phyloP scores from a whole-genome alignment of 352 stramenopile species.

The Phytophthora europaea region DNA sequence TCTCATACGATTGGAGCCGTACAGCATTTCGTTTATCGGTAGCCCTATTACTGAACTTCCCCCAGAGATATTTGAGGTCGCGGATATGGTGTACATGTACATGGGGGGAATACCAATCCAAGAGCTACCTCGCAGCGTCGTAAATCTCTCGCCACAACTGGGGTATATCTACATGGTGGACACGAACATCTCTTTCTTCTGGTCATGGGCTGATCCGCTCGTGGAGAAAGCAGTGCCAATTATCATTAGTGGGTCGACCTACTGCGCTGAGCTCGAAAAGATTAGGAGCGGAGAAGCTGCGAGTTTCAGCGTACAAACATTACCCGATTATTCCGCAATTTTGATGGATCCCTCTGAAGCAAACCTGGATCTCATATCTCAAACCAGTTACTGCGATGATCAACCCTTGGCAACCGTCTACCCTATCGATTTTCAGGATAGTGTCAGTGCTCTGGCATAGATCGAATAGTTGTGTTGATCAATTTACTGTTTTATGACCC shows the following conservation, averaged over 20 bases:
- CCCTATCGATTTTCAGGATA: slow-evolving; percentile 19
- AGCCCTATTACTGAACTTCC: slow-evolving; percentile 15
- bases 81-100: slow-evolving; percentile 7
- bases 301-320: background rate
- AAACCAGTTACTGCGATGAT: slow-evolving; percentile 11
- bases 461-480: no score
- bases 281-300: background rate
- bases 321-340: background rate
- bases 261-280: background rate
- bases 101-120: background rate
- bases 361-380: slow-evolving; percentile 14
- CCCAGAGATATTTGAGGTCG: slow-evolving; percentile 1
- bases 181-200: background rate
- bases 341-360: slow-evolving; percentile 21
- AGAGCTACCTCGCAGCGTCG: background rate
- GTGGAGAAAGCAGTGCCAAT: background rate
- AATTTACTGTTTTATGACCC: no score
- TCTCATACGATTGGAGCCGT: slow-evolving; percentile 16
- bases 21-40: slow-evolving; percentile 32
- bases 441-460: slow-evolving; percentile 15
- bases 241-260: background rate
- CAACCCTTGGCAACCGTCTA: slow-evolving; percentile 8
- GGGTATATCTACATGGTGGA: background rate
- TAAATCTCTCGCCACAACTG: background rate
- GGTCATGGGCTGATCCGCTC: background rate